Conservation (phyloP, 164 flowering plant species). For the Liriodendron chinense region DNA sequence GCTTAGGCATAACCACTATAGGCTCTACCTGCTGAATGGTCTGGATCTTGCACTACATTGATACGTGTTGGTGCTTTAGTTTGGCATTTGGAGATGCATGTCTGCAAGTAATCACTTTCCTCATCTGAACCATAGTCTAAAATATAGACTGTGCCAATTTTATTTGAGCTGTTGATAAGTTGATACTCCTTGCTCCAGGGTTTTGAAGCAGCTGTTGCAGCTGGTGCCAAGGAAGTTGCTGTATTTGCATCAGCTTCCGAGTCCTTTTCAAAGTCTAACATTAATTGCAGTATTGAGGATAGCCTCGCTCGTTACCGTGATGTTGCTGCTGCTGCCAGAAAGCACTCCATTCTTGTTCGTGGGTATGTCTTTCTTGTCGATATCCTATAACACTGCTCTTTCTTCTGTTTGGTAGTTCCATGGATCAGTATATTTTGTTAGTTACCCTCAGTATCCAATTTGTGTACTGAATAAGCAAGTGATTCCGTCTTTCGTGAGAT, state of each 20-base stretch:
- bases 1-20: too few species aligned
- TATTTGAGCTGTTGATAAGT: neutral
- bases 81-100: neutral
- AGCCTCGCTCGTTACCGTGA: slow-evolving; percentile 79
- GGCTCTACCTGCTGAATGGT: neutral
- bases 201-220: slow-evolving; percentile 90
- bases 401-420: neutral
- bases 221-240: slow-evolving; percentile 96
- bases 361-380: slow-evolving; percentile 51
- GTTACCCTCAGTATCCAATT: neutral
- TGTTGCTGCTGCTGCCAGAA: slow-evolving; percentile 73
- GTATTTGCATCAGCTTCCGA: slow-evolving; percentile 98
- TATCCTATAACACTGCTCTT: neutral
- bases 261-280: slow-evolving; percentile 90
- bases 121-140: neutral
- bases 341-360: slow-evolving; percentile 80
- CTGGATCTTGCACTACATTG: neutral
- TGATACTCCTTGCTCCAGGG: slow-evolving; percentile 45
- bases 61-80: neutral
- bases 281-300: slow-evolving; percentile 92
- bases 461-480: neutral
- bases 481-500: neutral
- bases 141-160: neutral
- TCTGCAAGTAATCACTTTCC: too few species aligned
- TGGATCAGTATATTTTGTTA: neutral